These are phyloP conservation scores for Rhizophagus sp. DNA, from an alignment of 192 early-diverging fungal genomes.

Conservation along the genomic window DNA sequence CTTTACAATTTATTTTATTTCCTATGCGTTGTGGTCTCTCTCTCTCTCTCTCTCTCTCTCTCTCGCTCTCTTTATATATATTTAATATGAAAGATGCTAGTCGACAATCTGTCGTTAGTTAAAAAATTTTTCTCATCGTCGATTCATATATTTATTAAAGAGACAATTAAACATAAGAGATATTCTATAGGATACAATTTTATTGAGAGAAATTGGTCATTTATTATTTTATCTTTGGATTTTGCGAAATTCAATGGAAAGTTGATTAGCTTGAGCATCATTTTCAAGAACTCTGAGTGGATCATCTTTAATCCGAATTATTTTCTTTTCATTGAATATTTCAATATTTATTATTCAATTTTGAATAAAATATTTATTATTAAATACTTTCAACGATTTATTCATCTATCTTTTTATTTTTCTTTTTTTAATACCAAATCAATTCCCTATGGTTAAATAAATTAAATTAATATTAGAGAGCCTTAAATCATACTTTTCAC, in stretches of 20 bases:
- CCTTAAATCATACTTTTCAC: slow-evolving; percentile 66
- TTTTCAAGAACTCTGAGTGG: not conserved
- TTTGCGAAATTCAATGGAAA: not conserved
- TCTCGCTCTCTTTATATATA: slow-evolving; percentile 9
- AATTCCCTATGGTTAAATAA: not conserved
- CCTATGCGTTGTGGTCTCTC: not conserved
- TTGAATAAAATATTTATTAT: slow-evolving; percentile 21
- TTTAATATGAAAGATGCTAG: not conserved
- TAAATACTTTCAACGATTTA: not conserved
- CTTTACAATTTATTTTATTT: slow-evolving; percentile 7
- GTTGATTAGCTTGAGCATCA: not conserved
- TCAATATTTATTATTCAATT: not conserved
- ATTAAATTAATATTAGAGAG: slow-evolving; percentile 58
- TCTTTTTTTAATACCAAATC: not conserved
- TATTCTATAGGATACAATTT: not conserved
- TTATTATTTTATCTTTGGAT: not conserved
- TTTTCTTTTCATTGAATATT: not conserved
- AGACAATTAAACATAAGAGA: not conserved
- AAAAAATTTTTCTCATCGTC: not conserved
- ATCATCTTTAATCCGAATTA: not conserved
- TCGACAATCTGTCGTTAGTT: not conserved
- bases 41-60: slow-evolving; percentile 10
- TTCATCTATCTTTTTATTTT: slow-evolving; percentile 15
- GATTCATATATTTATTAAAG: not conserved
- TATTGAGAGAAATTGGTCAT: not conserved